These are phyloP conservation scores for Leptographium wingfieldii DNA, from an alignment of 2,329 filamentous ascomycete genomes.

Conservation along the genomic window DNA sequence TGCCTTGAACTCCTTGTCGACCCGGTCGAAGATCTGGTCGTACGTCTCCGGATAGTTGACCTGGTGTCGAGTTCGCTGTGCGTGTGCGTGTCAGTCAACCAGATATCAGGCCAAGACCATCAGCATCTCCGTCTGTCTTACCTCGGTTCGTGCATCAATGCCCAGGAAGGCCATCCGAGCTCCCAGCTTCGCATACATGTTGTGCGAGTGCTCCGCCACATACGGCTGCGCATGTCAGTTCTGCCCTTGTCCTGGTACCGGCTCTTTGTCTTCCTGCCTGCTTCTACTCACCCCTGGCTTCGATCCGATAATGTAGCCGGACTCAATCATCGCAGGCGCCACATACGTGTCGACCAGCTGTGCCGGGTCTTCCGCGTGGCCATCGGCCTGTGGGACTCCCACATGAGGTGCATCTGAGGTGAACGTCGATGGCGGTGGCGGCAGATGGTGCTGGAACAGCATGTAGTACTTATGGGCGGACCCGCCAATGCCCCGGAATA, in stretches of 20 bases:
- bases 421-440: constrained; percentile 74
- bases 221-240: constrained; percentile 57
- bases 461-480: constrained; percentile 97
- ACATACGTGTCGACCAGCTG: constrained; percentile 70
- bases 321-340: constrained; percentile 38
- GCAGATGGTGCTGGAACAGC: constrained; percentile 89
- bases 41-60: constrained; percentile 93
- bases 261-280: not conserved
- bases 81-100: constrained; percentile 27
- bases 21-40: constrained; percentile 65
- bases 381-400: not conserved
- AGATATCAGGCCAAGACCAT: not conserved
- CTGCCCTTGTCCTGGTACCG: not conserved
- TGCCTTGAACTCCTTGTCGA: constrained; percentile 56
- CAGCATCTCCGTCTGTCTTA: constrained; percentile 1
- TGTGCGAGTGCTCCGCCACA: constrained; percentile 77
- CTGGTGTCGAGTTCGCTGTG: constrained; percentile 76
- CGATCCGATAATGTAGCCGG: constrained; percentile 67
- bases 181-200: constrained; percentile 74
- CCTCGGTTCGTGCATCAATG: constrained; percentile 85
- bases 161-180: constrained; percentile 74
- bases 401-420: constrained; percentile 56
- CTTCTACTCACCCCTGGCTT: constrained; percentile 50
- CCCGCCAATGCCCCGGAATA: constrained; percentile 85
- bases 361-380: constrained; percentile 45